These are phyloP conservation scores for Thraustochytrium sp. DNA, from an alignment of 352 stramenopile genomes.

Conservation along the genomic window DNA sequence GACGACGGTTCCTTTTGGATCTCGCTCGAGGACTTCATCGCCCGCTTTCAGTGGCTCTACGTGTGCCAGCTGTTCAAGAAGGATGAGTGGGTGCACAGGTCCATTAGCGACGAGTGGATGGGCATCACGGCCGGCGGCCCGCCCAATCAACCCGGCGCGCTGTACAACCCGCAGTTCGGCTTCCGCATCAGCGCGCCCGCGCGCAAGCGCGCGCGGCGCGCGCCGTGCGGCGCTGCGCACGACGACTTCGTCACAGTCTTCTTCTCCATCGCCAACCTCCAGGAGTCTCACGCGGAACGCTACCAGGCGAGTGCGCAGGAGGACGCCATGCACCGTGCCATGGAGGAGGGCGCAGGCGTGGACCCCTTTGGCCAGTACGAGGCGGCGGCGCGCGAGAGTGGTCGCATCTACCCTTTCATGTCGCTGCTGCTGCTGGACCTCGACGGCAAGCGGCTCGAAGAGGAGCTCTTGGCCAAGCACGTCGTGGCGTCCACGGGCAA, in stretches of 20 bases:
- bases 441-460: not conserved
- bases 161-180: conserved; percentile 18
- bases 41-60: conserved; percentile 37
- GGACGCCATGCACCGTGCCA: not conserved
- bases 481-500: conserved; percentile 36
- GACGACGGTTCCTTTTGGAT: conserved; percentile 67
- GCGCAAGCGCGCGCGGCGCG: not conserved
- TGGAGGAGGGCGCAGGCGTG: not conserved
- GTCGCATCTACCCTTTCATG: conserved; percentile 31
- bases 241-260: not conserved
- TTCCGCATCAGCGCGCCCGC: not conserved
- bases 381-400: not conserved
- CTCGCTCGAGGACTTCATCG: conserved; percentile 49
- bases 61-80: conserved; percentile 33
- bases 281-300: not conserved
- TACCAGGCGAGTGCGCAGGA: not conserved
- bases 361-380: conserved; percentile 25
- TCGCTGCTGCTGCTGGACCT: conserved; percentile 22
- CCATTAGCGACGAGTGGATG: conserved; percentile 1
- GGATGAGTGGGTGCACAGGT: not conserved
- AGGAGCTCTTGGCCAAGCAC: not conserved
- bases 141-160: conserved; percentile 19
- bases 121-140: not conserved
- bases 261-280: conserved; percentile 28
- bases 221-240: not conserved